A percentile compares a stretch with the other conserved stretches of the same genome.
Conservation (phyloP, 2,329 filamentous ascomycete genomes). For the Aureobasidium mangrovei region DNA sequence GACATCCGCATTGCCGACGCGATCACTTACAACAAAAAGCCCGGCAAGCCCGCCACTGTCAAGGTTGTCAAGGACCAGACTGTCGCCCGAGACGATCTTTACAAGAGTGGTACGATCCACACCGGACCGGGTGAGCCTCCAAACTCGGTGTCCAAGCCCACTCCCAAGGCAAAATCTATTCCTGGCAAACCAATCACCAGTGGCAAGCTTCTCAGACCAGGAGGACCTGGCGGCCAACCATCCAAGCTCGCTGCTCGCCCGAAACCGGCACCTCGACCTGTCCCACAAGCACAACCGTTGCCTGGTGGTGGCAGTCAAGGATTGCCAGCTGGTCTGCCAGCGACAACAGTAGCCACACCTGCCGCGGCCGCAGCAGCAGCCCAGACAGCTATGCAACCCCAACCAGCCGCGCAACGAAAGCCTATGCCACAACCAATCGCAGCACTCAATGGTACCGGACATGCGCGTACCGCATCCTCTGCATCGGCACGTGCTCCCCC, state of each 20-base stretch:
- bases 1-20: conserved; percentile 72
- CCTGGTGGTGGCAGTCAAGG: conserved; percentile 20
- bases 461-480: conserved; percentile 33
- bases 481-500: conserved; percentile 43
- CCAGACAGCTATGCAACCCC: conserved; percentile 27
- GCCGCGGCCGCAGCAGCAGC: conserved; percentile 41
- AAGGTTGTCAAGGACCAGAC: conserved; percentile 86
- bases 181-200: conserved; percentile 84
- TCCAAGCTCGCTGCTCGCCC: conserved; percentile 57
- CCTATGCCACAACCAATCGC: conserved; percentile 41
- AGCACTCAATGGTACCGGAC: conserved; percentile 39
- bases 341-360: conserved; percentile 28
- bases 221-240: conserved; percentile 73
- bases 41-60: conserved; percentile 78
- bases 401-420: conserved; percentile 23
- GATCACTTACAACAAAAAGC: conserved; percentile 97
- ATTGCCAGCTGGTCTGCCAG: conserved; percentile 8
- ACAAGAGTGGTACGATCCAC: conserved; percentile 90
- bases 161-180: conserved; percentile 77
- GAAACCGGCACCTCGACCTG: conserved; percentile 34
- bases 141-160: conserved; percentile 72
- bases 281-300: conserved; percentile 37
- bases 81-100: conserved; percentile 63
- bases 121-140: conserved; percentile 76
- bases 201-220: conserved; percentile 84